Evolutionary conservation across 805 yeast genomes (phyloP), one percentile per base, ranked within the genome.

Genomic region (Zygosaccharomyces gambellarensis): DNA sequence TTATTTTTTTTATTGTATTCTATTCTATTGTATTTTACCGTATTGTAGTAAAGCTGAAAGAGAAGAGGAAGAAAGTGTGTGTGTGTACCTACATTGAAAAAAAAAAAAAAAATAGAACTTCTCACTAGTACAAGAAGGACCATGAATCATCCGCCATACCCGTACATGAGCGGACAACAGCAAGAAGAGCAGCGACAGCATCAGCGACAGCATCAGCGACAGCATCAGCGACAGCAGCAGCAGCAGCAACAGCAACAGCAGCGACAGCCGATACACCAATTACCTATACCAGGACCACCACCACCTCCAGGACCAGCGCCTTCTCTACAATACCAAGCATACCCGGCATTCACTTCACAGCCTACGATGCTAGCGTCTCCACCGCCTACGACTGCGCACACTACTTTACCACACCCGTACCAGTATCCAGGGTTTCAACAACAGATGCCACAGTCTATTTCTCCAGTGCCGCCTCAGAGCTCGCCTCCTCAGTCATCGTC

Each of bases 361-460:
- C n/a, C 45, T 39, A n/a, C 48, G 28, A 25, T 29, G 34, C 28
- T 30, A 17, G 17, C 42, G 27, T 9, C 32, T 6, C 34, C 32
- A 17, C 36, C 32, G 5, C 17, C 36, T 19, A 22, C 22, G 12
- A 22, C 14, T 5, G 34, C 28, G 2, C 28, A 25, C 9, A 25
- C 23, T 22, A n/a, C 32, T 28, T 43, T 36, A 11, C 46, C 46
- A 11, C 46, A 43, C 4, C 46, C 40, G 23, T 52, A 52, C 28
- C 55, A 52, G 39, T 52, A 48, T 23, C 55, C 55, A 11, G 55
- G 55, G 14, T 52, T 52, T 36, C 55, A 55, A 28, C 54, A 49
- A 17, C 50, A 49, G 45, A 50, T 48, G 36, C 52, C 22, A 5
- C 44, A 42, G 12, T 29, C 41, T 3, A 49, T 19, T 34, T 22